A percentile compares a stretch with the other conserved stretches of the same genome.
Evolutionary conservation across 805 yeast species (phyloP).

Genomic region (Zygosaccharomyces pseudorouxii): DNA sequence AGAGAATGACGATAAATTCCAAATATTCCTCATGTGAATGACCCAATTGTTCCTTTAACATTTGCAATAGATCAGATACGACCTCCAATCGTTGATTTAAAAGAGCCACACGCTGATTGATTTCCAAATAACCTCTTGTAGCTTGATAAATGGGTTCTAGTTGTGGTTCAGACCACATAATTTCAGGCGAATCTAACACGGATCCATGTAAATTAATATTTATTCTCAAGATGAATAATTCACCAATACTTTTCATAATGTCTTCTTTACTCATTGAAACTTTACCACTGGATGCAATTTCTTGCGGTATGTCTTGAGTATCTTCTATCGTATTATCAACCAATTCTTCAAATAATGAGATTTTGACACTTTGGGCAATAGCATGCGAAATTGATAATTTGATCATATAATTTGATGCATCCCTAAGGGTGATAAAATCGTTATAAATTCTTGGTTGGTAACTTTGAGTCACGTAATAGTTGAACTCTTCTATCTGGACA

Average conservation of each 20-base stretch:
- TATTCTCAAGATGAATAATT: conserved; percentile 79
- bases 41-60: conserved; percentile 95
- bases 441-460: conserved; percentile 95
- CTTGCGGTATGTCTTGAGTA: conserved; percentile 95
- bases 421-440: conserved; percentile 89
- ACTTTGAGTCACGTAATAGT: conserved; percentile 87
- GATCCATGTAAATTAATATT: conserved; percentile 82
- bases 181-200: conserved; percentile 91
- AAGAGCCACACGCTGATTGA: conserved; percentile 86
- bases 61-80: conserved; percentile 84
- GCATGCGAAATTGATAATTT: conserved; percentile 94
- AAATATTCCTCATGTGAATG: conserved; percentile 91
- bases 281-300: conserved; percentile 90
- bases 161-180: conserved; percentile 99
- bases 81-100: conserved; percentile 91
- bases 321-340: conserved; percentile 96
- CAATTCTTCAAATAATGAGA: conserved; percentile 89
- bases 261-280: conserved; percentile 92
- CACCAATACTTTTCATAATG: conserved; percentile 96
- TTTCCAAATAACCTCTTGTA: conserved; percentile 90
- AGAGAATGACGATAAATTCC: conserved; percentile 82
- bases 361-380: conserved; percentile 90
- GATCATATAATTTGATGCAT: conserved; percentile 83
- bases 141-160: conserved; percentile 97
- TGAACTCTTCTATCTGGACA: conserved; percentile 90